Conservation (phyloP, 148 eudicot genomes). For the Rhododendron simsii region DNA sequence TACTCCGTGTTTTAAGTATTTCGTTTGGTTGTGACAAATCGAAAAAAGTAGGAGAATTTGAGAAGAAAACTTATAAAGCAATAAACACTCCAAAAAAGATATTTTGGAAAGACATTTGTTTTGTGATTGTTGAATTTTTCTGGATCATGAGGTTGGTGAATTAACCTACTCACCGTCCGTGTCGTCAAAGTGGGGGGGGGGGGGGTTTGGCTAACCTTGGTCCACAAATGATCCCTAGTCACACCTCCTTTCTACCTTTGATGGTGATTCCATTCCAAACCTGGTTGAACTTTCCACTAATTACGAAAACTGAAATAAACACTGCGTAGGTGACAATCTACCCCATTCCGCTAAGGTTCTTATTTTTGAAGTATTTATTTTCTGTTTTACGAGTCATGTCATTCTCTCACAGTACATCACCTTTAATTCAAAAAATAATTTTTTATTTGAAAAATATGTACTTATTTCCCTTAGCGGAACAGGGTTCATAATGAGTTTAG, state of each 20-base stretch:
- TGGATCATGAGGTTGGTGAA: neutral
- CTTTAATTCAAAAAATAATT: no score
- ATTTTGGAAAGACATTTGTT: neutral
- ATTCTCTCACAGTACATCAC: no score
- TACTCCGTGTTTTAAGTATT: no score
- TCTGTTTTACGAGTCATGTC: no score
- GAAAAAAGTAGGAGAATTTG: no score
- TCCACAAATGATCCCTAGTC: neutral
- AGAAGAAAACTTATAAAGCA: no score
- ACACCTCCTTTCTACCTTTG: neutral
- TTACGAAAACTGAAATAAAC: neutral
- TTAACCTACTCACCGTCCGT: neutral
- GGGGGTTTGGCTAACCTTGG: neutral
- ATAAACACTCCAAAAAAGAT: no score
- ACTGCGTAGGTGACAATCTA: neutral
- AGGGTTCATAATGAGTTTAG: neutral
- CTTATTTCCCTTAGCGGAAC: no score
- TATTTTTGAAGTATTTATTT: no score
- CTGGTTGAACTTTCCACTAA: neutral
- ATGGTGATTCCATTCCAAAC: neutral
- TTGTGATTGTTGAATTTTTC: neutral
- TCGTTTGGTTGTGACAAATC: no score
- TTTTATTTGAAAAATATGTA: no score
- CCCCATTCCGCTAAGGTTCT: no score
- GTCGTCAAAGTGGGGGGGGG: constrained; percentile 1